Evolutionary conservation across 179 eudicot genomes (phyloP).

Genomic region (Camellia oleifera): DNA sequence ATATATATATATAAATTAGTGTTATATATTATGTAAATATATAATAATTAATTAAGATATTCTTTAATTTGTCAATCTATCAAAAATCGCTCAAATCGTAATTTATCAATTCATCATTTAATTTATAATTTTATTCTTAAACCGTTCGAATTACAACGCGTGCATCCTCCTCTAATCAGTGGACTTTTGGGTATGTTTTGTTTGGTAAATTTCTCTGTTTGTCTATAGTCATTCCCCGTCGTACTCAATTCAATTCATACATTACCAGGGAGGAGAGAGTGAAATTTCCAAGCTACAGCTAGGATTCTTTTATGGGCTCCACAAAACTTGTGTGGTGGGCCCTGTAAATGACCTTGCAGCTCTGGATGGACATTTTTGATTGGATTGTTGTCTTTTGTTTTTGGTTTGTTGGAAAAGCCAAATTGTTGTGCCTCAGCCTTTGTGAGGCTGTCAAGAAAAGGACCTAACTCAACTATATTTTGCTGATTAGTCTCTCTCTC

Average conservation of each 20-base stretch:
- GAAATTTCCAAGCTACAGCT: neutral
- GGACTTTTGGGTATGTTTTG: neutral
- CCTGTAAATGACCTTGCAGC: neutral
- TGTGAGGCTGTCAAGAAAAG: conserved; percentile 31
- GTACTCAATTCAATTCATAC: neutral
- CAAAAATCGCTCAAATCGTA: too few species aligned
- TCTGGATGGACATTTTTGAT: conserved; percentile 10
- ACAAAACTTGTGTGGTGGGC: neutral
- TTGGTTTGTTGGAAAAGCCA: conserved; percentile 26
- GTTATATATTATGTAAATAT: too few species aligned
- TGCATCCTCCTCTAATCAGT: neutral
- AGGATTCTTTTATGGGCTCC: conserved; percentile 9
- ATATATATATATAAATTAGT: too few species aligned
- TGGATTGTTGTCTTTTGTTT: conserved; percentile 13
- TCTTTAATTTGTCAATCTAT: too few species aligned
- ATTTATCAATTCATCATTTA: too few species aligned
- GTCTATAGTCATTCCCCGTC: neutral
- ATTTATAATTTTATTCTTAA: too few species aligned
- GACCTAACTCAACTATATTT: conserved; percentile 16
- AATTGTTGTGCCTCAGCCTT: neutral
- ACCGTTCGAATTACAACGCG: too few species aligned
- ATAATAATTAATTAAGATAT: too few species aligned
- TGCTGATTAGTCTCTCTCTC: neutral
- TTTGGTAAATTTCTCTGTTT: neutral
- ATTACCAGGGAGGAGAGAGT: too few species aligned